Evolutionary conservation across 345 rosid genomes (phyloP), one percentile per base, ranked within the genome.

Genomic region (Linum trigynum): DNA sequence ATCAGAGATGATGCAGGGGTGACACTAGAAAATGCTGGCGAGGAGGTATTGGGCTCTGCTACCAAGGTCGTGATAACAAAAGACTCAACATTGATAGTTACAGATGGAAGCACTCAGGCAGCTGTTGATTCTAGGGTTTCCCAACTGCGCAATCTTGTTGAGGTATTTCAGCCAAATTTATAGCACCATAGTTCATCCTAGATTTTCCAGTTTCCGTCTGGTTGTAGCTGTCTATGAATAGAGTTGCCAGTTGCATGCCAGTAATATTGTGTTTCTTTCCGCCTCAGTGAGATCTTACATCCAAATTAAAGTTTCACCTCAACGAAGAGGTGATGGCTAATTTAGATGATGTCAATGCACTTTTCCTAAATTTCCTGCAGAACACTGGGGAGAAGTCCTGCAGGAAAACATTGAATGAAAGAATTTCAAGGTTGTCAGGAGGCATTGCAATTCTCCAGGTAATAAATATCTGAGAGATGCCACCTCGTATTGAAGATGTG

Each of bases 381-480:
- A 88, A 86, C 73, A 83, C 95, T 5, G 78, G 78, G 70, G 91
- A 83, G 63, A 84, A 69, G 16, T 87, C 79, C 64, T 85, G 82
- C 67, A 87, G 82, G 86, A 86, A 86, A 83, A 86, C 87, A 69
- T 76, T 92, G 65, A 85, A 86, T 50, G 96, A 92, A 70, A 86
- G 98, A 77, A 77, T 89, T 75, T 97, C 94, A 15, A 83, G 89
- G 74, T 74, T 92, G 72, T 87, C 92, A 0, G 96, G 96, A 23
- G 88, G 91, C 68, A 84, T 89, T 60, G 98, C 95, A 55, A 74
- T 89, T 70, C 85, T 92, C 63, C 88, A 86, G 92, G 95, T 92
- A 78, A 72, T 40, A 53, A 61, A 58, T 48, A 23, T 45, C 51
- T 41, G 45, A 42, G 55, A 55, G 51, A 50, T 55, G 61, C 36